Percentiles rank a stretch among this genome's conserved stretches.
phyloP scores from a whole-genome alignment of 2,329 filamentous ascomycete genomes.

The Ophiostoma sp. region DNA sequence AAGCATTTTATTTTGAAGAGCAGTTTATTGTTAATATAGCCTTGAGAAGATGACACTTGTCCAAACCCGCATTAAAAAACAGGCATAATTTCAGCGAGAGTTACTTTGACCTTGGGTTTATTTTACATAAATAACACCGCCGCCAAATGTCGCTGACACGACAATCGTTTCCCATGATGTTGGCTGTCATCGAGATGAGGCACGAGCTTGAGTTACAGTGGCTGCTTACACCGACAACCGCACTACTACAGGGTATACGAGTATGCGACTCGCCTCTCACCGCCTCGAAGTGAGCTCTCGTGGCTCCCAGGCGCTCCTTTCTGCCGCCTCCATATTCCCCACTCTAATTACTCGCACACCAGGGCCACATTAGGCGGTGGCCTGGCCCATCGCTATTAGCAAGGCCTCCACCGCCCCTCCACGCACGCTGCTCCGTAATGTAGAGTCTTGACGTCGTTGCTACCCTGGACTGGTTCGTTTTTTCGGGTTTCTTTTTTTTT shows the following conservation, averaged over 20 bases:
- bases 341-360: conserved; percentile 9
- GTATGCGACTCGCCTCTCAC: neutral
- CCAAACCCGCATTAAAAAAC: neutral
- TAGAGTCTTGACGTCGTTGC: conserved; percentile 10
- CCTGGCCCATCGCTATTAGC: neutral
- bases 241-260: neutral
- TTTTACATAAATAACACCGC: neutral
- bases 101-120: neutral
- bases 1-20: neutral
- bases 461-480: neutral
- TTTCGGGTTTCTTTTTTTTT: neutral
- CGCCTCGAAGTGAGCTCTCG: neutral
- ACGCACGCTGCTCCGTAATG: neutral
- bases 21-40: too few species aligned
- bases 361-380: neutral
- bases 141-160: neutral
- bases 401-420: conserved; percentile 6
- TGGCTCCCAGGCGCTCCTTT: neutral
- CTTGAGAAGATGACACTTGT: too few species aligned
- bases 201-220: neutral
- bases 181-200: neutral
- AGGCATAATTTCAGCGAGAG: neutral
- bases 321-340: neutral
- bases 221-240: neutral
- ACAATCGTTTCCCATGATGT: neutral